Conservation (phyloP, 1,284 basidiomycete species). For the Cryptococcus amylolentus region DNA sequence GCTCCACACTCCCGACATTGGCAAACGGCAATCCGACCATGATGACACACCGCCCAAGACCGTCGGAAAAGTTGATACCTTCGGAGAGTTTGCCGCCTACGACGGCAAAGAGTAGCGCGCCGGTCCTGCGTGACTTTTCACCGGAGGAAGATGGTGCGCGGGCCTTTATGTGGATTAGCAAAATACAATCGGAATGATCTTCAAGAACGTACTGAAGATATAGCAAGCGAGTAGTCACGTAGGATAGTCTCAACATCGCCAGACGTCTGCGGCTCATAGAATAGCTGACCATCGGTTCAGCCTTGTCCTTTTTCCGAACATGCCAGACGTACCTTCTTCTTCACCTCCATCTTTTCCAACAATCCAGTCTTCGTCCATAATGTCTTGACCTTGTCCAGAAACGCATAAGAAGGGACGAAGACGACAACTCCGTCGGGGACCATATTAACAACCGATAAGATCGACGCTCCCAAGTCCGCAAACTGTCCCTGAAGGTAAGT, state of each 20-base stretch:
- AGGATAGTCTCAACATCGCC: conserved; percentile 73
- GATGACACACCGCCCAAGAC: conserved; percentile 81
- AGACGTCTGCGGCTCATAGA: conserved; percentile 79
- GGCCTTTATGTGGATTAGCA: conserved; percentile 10
- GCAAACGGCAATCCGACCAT: conserved; percentile 92
- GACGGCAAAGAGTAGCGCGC: conserved; percentile 82
- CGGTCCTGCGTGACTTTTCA: conserved; percentile 47
- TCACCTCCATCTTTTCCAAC: conserved; percentile 61
- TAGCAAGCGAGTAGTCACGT: conserved; percentile 67
- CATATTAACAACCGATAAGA: conserved; percentile 72
- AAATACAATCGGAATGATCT: neutral
- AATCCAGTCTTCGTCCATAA: conserved; percentile 64
- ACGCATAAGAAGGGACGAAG: conserved; percentile 90
- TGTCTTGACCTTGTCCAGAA: conserved; percentile 65
- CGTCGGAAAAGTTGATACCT: conserved; percentile 88
- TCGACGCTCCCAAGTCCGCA: conserved; percentile 75
- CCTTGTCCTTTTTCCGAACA: neutral
- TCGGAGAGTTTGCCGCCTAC: conserved; percentile 96
- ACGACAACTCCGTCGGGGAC: conserved; percentile 87
- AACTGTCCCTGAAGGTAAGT: conserved; percentile 55
- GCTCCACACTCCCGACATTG: conserved; percentile 82
- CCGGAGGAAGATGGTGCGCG: conserved; percentile 6
- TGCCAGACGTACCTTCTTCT: conserved; percentile 64
- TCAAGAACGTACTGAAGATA: conserved; percentile 35
- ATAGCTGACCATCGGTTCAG: conserved; percentile 57